Conservation (phyloP, 1,284 basidiomycete genomes). For the Fomitopsis pinicola region DNA sequence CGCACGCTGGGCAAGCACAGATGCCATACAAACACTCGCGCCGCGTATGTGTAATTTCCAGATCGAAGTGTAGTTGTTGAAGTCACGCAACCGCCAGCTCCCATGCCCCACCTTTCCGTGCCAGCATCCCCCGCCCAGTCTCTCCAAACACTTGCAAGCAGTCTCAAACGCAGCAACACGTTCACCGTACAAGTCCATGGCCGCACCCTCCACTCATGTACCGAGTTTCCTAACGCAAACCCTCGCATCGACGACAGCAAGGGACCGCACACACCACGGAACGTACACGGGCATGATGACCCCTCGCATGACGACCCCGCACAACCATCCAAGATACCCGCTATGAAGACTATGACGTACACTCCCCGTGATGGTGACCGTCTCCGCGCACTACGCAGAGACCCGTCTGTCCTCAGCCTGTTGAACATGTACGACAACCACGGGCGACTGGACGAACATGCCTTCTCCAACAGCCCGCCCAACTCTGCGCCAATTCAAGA, state of each 20-base stretch:
- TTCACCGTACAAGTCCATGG: slow-evolving; percentile 67
- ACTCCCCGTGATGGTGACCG: slow-evolving; percentile 50
- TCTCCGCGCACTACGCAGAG: slow-evolving; percentile 57
- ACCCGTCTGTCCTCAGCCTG: slow-evolving; percentile 72
- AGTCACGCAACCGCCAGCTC: slow-evolving; percentile 38
- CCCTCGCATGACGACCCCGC: slow-evolving; percentile 1
- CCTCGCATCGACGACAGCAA: slow-evolving; percentile 26
- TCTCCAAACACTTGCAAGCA: slow-evolving; percentile 29
- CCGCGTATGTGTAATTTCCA: slow-evolving; percentile 48
- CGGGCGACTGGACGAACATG: slow-evolving; percentile 52
- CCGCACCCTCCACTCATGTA: slow-evolving; percentile 55
- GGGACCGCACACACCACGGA: slow-evolving; percentile 18
- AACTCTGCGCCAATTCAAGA: slow-evolving; percentile 29
- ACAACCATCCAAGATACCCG: slow-evolving; percentile 13
- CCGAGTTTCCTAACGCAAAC: slow-evolving; percentile 62
- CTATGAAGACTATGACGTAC: slow-evolving; percentile 26
- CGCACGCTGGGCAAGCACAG: slow-evolving; percentile 53
- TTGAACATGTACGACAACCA: slow-evolving; percentile 69
- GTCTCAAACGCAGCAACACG: slow-evolving; percentile 50
- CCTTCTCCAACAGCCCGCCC: slow-evolving; percentile 61
- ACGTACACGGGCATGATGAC: background rate
- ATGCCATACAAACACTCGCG: slow-evolving; percentile 55
- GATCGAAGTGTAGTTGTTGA: background rate
- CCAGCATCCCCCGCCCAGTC: slow-evolving; percentile 32
- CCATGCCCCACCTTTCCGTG: slow-evolving; percentile 58